These are phyloP conservation scores for Pythium utonaiense DNA, from an alignment of 352 stramenopile species.

Conservation along the genomic window DNA sequence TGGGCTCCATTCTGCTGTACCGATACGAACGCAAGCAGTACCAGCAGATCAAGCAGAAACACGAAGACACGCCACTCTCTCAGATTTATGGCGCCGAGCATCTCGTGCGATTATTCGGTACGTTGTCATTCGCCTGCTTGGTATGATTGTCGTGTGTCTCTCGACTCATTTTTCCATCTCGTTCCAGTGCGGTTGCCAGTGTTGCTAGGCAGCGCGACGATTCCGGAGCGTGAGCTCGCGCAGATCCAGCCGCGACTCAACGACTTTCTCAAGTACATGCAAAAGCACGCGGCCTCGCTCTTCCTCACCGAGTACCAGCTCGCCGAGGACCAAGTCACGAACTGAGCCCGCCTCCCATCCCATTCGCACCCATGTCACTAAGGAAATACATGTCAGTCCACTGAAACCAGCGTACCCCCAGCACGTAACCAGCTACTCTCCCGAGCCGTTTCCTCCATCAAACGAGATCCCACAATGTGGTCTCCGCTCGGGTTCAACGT, in stretches of 20 bases:
- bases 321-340: slow-evolving; percentile 38
- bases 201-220: slow-evolving; percentile 56
- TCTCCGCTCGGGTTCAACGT: not conserved
- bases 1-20: slow-evolving; percentile 91
- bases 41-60: slow-evolving; percentile 61
- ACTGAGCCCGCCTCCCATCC: slow-evolving; percentile 4
- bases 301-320: slow-evolving; percentile 68
- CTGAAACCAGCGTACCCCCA: not conserved
- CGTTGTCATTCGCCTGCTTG: slow-evolving; percentile 25
- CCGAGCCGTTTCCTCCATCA: not conserved
- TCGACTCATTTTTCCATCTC: too few relatives aligned
- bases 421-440: not conserved
- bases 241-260: slow-evolving; percentile 75
- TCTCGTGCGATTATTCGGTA: slow-evolving; percentile 87
- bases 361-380: slow-evolving; percentile 11
- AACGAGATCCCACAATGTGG: slow-evolving; percentile 13
- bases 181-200: slow-evolving; percentile 72
- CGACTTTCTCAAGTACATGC: slow-evolving; percentile 82
- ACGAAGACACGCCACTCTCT: slow-evolving; percentile 63
- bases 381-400: slow-evolving; percentile 1
- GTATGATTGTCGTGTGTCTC: not conserved
- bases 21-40: slow-evolving; percentile 89
- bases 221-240: slow-evolving; percentile 48
- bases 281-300: slow-evolving; percentile 69
- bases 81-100: slow-evolving; percentile 92